A percentile compares a stretch with the other conserved stretches of the same genome.
phyloP scores from a whole-genome alignment of 371 early-diverging fungal species.

The Nematocida ironsii region DNA sequence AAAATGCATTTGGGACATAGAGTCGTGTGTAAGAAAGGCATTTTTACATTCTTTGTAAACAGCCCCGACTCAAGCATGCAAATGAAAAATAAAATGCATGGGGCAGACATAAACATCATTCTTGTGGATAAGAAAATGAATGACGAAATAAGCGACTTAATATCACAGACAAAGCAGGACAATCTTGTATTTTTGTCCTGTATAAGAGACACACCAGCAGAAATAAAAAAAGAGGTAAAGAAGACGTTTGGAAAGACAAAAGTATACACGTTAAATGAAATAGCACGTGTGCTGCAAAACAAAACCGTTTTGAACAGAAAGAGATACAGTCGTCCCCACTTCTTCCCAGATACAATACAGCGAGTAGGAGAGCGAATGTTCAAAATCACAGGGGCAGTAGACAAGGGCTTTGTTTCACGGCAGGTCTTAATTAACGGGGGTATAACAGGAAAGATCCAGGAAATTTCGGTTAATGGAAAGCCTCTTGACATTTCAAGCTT shows the following conservation, averaged over 20 bases:
- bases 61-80: background rate
- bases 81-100: slow-evolving; percentile 9
- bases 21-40: slow-evolving; percentile 5
- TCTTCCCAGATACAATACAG: slow-evolving; percentile 52
- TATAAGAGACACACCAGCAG: background rate
- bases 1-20: slow-evolving; percentile 16
- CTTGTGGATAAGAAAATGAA: slow-evolving; percentile 38
- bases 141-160: slow-evolving; percentile 7
- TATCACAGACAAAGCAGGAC: slow-evolving; percentile 52
- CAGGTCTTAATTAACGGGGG: slow-evolving; percentile 67
- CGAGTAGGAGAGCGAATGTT: background rate
- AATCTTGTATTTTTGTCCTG: slow-evolving; percentile 56
- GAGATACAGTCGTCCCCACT: slow-evolving; percentile 61
- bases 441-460: background rate
- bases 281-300: slow-evolving; percentile 51
- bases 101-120: slow-evolving; percentile 61
- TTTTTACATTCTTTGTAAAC: slow-evolving; percentile 33
- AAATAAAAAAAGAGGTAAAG: slow-evolving; percentile 37
- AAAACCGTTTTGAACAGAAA: slow-evolving; percentile 55
- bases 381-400: slow-evolving; percentile 63
- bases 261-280: slow-evolving; percentile 40
- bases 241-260: slow-evolving; percentile 61
- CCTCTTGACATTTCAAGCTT: slow-evolving; percentile 5
- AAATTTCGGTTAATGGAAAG: background rate
- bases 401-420: slow-evolving; percentile 61